Conservation (phyloP, 2,329 filamentous ascomycete species). For the Sphaerulina vaccinii region DNA sequence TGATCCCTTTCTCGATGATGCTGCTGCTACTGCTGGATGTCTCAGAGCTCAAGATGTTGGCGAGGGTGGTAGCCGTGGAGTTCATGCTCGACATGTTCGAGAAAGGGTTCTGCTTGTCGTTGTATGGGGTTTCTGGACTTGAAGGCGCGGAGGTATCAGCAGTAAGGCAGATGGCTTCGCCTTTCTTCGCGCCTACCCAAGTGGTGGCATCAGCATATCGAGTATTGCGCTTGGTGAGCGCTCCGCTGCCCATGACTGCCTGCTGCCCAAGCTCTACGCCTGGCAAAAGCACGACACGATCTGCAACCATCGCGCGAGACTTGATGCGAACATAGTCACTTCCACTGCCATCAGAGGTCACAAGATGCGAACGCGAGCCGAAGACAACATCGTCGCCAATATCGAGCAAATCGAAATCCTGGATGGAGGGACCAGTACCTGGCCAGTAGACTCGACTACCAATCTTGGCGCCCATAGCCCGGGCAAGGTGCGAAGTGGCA, state of each 20-base stretch:
- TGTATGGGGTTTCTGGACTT: slow-evolving; percentile 7
- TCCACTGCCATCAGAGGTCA: slow-evolving; percentile 54
- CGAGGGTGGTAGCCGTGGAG: slow-evolving; percentile 33
- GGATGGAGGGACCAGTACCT: slow-evolving; percentile 54
- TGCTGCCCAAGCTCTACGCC: slow-evolving; percentile 51
- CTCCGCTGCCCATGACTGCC: slow-evolving; percentile 55
- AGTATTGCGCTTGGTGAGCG: slow-evolving; percentile 49
- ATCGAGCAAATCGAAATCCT: slow-evolving; percentile 56
- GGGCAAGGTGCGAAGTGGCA: slow-evolving; percentile 52
- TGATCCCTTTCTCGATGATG: slow-evolving; percentile 9
- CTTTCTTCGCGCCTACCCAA: slow-evolving; percentile 54
- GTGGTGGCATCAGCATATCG: slow-evolving; percentile 48
- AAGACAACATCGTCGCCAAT: slow-evolving; percentile 61
- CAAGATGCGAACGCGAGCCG: slow-evolving; percentile 54
- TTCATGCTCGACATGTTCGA: slow-evolving; percentile 26
- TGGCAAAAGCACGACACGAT: slow-evolving; percentile 54
- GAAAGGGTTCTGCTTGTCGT: slow-evolving; percentile 17
- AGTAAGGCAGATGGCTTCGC: slow-evolving; percentile 51
- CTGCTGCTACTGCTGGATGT: slow-evolving; percentile 22
- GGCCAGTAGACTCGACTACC: slow-evolving; percentile 59
- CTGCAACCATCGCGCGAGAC: slow-evolving; percentile 57
- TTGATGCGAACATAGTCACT: slow-evolving; percentile 50
- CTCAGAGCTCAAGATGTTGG: slow-evolving; percentile 23
- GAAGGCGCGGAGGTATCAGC: slow-evolving; percentile 14
- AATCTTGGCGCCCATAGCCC: slow-evolving; percentile 53